Conservation (phyloP, 1,284 basidiomycete genomes). For the Mycena sp. region DNA sequence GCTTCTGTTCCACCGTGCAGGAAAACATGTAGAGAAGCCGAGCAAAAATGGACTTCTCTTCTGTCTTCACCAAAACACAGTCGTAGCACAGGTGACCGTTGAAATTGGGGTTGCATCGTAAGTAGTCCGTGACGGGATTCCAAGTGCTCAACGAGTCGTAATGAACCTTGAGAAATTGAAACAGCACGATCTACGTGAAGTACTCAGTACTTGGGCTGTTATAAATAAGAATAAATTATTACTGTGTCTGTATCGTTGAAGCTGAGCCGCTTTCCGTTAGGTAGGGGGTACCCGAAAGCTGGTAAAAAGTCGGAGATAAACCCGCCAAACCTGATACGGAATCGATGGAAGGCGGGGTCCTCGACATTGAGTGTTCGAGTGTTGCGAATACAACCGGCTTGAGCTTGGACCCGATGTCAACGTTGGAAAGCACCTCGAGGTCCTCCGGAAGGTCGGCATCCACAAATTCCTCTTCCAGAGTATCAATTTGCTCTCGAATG, state of each 20-base stretch:
- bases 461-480: background rate
- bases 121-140: no score
- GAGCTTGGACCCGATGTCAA: conserved; percentile 25
- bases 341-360: background rate
- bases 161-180: conserved; percentile 39
- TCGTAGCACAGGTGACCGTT: background rate
- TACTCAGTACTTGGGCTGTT: no score
- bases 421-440: conserved; percentile 6
- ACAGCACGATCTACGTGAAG: conserved; percentile 40
- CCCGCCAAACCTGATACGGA: conserved; percentile 1
- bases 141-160: no score
- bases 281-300: background rate
- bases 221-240: no score
- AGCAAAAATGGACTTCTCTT: background rate
- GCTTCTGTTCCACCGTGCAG: no score
- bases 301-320: conserved; percentile 11
- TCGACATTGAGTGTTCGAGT: background rate
- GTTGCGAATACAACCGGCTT: background rate
- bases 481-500: conserved; percentile 11
- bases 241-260: no score
- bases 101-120: no score
- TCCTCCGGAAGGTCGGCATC: background rate
- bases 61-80: conserved; percentile 1
- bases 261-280: background rate
- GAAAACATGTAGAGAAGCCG: conserved; percentile 40